Evolutionary conservation across 2,329 filamentous ascomycete genomes (phyloP).

Genomic region (Ophiostoma pallidulum): DNA sequence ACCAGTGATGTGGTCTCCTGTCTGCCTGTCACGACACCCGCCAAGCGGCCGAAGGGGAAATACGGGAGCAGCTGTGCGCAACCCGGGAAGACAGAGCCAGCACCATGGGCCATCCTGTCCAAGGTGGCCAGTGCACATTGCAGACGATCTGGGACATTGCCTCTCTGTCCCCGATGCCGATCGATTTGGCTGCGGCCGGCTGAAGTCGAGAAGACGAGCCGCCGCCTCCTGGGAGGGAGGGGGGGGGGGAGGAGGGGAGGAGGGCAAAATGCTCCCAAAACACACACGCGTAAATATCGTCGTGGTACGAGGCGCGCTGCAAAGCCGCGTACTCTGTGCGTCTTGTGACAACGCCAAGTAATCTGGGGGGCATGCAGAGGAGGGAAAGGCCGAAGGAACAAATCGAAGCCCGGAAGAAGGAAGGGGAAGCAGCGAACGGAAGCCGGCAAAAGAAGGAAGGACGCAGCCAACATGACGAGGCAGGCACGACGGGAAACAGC

Average conservation of each 20-base stretch:
- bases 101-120: too few relatives aligned
- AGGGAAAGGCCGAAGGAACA: background rate
- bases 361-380: background rate
- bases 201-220: too few relatives aligned
- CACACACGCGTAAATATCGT: too few relatives aligned
- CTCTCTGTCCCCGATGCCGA: background rate
- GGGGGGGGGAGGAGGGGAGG: too few relatives aligned
- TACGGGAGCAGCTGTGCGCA: background rate
- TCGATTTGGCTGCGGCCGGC: background rate
- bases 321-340: too few relatives aligned
- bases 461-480: constrained; percentile 2
- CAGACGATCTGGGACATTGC: background rate
- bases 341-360: constrained; percentile 1
- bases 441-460: constrained; percentile 1
- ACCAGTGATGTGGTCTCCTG: too few relatives aligned
- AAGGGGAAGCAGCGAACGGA: background rate
- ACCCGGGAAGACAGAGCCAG: background rate
- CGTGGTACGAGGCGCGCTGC: too few relatives aligned
- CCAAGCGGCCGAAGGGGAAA: constrained; percentile 7
- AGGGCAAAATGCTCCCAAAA: too few relatives aligned
- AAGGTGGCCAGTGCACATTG: too few relatives aligned
- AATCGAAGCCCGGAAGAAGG: constrained; percentile 2
- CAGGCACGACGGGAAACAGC: background rate
- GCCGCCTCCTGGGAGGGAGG: too few relatives aligned
- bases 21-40: background rate